Evolutionary conservation across 1,139 yeast species (phyloP).

Genomic region (Geotrichum histeridarum): DNA sequence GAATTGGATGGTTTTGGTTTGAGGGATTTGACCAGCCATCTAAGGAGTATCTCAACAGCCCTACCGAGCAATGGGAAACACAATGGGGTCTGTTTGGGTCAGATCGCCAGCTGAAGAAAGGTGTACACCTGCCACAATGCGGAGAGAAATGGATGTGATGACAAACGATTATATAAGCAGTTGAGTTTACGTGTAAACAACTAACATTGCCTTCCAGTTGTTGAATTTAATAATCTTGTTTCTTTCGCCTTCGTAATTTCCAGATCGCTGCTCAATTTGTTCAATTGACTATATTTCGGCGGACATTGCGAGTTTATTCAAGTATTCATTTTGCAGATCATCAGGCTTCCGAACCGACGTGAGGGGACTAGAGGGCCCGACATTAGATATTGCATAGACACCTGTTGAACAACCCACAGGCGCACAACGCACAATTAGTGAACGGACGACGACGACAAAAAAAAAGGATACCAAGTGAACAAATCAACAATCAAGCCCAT

Average conservation of each 20-base stretch:
- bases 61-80: slow-evolving; percentile 55
- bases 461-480: no score
- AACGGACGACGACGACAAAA: no score
- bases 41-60: slow-evolving; percentile 51
- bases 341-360: no score
- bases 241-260: background rate
- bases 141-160: background rate
- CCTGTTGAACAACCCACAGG: no score
- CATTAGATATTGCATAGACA: no score
- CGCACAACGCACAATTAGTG: no score
- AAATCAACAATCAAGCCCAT: background rate
- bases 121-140: slow-evolving; percentile 14
- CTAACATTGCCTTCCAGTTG: background rate
- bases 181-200: background rate
- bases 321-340: no score
- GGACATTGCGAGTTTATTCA: no score
- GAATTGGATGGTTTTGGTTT: slow-evolving; percentile 55
- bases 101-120: slow-evolving; percentile 45
- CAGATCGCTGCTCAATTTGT: no score
- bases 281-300: no score
- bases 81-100: slow-evolving; percentile 63
- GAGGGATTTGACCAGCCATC: slow-evolving; percentile 75
- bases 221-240: background rate
- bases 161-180: background rate
- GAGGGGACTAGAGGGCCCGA: no score